Conservation (phyloP, 2,329 filamentous ascomycete genomes). For the Dactylellina sp. region DNA sequence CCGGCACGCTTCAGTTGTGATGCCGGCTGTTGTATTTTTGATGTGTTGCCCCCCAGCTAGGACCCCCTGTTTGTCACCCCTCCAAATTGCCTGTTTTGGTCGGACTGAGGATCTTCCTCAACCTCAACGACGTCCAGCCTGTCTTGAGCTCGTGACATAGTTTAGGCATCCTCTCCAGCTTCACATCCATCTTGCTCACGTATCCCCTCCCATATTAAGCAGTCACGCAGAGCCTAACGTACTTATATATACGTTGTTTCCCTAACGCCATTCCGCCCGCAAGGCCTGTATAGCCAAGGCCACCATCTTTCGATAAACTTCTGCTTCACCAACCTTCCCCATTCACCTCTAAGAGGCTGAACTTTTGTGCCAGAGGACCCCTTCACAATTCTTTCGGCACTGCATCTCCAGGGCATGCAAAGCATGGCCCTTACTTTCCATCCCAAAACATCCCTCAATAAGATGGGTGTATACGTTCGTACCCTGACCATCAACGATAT, state of each 20-base stretch:
- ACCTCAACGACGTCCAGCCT: constrained; percentile 44
- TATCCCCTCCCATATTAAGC: neutral
- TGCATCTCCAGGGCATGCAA: constrained; percentile 53
- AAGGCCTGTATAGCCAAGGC: no score
- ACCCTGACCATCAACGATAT: constrained; percentile 52
- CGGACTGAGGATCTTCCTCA: constrained; percentile 16
- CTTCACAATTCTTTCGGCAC: constrained; percentile 46
- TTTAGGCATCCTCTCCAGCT: constrained; percentile 40
- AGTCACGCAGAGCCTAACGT: neutral
- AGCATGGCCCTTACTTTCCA: constrained; percentile 57
- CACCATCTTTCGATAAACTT: neutral
- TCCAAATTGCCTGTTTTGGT: constrained; percentile 25
- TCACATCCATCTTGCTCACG: constrained; percentile 5
- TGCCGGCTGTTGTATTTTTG: constrained; percentile 53
- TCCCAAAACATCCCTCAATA: constrained; percentile 39
- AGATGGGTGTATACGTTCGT: constrained; percentile 45
- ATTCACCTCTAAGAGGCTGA: constrained; percentile 1
- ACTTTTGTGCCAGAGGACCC: neutral
- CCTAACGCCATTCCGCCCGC: no score
- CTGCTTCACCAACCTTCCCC: neutral
- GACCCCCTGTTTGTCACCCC: constrained; percentile 31
- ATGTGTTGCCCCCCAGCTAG: constrained; percentile 20
- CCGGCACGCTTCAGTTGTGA: no score
- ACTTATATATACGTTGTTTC: neutral
- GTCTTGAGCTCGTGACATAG: constrained; percentile 52